A percentile compares a stretch with the other conserved stretches of the same genome.
Conservation (phyloP, 129 eudicot genomes). For the Oenanthe sinensis region DNA sequence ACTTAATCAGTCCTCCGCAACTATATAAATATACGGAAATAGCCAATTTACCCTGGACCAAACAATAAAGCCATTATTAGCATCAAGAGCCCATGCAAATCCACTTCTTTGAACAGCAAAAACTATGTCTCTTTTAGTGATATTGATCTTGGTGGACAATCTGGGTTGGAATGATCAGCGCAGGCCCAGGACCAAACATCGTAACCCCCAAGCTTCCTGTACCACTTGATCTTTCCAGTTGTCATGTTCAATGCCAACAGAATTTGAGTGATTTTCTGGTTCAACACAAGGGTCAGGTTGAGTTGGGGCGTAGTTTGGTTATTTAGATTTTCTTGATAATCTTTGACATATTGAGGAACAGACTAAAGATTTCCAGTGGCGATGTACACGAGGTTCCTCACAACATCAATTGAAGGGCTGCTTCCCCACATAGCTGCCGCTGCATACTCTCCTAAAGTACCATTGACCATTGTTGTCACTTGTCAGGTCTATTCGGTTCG, state of each 20-base stretch:
- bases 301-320: conserved; percentile 39
- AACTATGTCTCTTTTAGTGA: conserved; percentile 40
- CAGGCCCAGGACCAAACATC: conserved; percentile 58
- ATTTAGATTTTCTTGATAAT: conserved; percentile 47
- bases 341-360: conserved; percentile 41
- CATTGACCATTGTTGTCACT: conserved; percentile 54
- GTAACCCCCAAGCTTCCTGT: conserved; percentile 48
- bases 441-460: conserved; percentile 35
- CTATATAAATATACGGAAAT: not conserved
- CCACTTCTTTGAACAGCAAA: conserved; percentile 77
- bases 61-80: conserved; percentile 45
- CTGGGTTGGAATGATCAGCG: conserved; percentile 33
- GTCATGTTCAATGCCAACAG: conserved; percentile 46
- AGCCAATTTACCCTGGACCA: conserved; percentile 29
- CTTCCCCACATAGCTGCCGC: conserved; percentile 78
- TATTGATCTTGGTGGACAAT: conserved; percentile 40
- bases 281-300: conserved; percentile 41
- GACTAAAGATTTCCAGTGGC: conserved; percentile 56
- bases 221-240: conserved; percentile 50
- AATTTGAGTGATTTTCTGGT: conserved; percentile 44
- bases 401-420: conserved; percentile 52
- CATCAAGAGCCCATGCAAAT: conserved; percentile 74
- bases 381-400: conserved; percentile 27
- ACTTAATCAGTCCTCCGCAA: not conserved
- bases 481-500: too few species aligned